Evolutionary conservation across 2,329 filamentous ascomycete genomes (phyloP), one percentile per base, ranked within the genome.

Genomic region (Penicillium sp.): DNA sequence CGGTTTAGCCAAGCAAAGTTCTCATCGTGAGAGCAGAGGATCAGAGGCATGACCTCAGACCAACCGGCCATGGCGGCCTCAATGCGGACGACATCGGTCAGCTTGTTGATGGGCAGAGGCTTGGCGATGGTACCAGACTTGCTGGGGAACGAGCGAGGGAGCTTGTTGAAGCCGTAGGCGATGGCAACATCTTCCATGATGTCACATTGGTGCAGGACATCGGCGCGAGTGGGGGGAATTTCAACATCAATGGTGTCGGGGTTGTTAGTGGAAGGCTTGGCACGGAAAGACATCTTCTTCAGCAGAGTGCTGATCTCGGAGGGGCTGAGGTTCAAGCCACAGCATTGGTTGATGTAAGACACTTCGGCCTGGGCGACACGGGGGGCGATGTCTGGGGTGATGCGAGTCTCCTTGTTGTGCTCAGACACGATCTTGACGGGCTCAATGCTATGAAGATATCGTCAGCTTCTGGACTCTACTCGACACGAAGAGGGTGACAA

Each of bases 171-270:
- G 62, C 95, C 94, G 74, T 97, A 97, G 49, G 91, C 92, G 61
- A 99, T 94, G 36, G 92, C 94, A 18, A 95, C 87, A 71, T 99
- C 95, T 78, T 99, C 94, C 93, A 99, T 99, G 64, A 99, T 90
- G 72, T 99, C 94, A 67, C 92, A 95, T 71, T 97, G 90, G 75
- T 99, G 94, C 28, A 99, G 86, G 37, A 99, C 88, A 73, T 99
- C 94, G 44, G 94, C 93, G 59, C 94, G 86, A 43, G 92, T 97
- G 28, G 92, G 86, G 8, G 94, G 94, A 21, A 97, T 85, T 31
- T 87, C 83, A 24, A 97, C 87, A 67, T 95, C 88, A 56, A 96
- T 81, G 46, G 94, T 78, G 69, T 90, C 87, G 51, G 83, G 75
- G 57, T 88, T 82, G 58, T 84, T 83, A 51, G 81, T 77, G 0